Conservation (phyloP, 345 rosid species). For the Clausena lansium region DNA sequence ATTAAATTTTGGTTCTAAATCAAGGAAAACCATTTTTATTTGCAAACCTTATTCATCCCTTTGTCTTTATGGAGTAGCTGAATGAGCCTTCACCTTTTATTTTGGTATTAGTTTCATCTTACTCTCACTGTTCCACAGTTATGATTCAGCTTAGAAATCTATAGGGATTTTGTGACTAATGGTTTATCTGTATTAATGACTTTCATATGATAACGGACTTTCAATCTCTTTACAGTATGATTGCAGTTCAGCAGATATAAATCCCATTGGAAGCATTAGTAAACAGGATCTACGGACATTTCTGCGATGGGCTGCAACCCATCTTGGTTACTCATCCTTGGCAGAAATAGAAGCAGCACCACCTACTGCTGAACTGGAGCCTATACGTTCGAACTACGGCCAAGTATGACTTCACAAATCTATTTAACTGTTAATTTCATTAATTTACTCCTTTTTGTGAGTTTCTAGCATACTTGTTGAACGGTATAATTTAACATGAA, state of each 20-base stretch:
- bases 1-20: background rate
- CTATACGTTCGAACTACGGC: conserved; percentile 84
- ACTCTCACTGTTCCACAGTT: background rate
- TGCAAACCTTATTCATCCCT: background rate
- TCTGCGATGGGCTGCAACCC: conserved; percentile 82
- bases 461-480: background rate
- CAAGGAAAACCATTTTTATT: background rate
- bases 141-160: background rate
- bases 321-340: conserved; percentile 87
- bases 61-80: background rate
- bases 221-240: conserved; percentile 64
- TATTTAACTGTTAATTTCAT: background rate
- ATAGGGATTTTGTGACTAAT: background rate
- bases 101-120: background rate
- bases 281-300: conserved; percentile 83
- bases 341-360: conserved; percentile 95
- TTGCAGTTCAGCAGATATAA: conserved; percentile 94
- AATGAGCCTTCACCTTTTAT: background rate
- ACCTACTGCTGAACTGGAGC: conserved; percentile 96
- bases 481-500: background rate
- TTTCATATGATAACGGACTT: background rate
- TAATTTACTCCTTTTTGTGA: background rate
- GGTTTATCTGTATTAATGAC: background rate
- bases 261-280: conserved; percentile 94
- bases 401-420: conserved; percentile 46